Evolutionary conservation across 495 filamentous ascomycete genomes (phyloP).

Genomic region (Endocarpon pusillum): DNA sequence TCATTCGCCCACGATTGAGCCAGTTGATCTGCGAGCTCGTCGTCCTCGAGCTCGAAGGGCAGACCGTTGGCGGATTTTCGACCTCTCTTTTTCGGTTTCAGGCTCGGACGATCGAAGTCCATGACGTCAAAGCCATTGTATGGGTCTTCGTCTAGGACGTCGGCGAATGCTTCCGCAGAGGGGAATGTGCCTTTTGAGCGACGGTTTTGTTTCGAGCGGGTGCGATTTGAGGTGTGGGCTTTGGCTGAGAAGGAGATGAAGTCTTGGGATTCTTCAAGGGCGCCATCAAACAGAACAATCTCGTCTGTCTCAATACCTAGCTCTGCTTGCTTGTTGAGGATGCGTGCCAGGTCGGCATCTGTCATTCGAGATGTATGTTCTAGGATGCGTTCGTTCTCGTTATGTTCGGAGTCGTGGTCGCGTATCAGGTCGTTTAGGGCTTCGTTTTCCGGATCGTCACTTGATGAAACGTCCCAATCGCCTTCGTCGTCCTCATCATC

Average conservation of each 20-base stretch:
- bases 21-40: conserved; percentile 50
- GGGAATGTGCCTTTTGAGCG: conserved; percentile 23
- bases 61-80: conserved; percentile 22
- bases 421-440: conserved; percentile 21
- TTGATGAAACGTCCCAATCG: conserved; percentile 3
- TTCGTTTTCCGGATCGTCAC: conserved; percentile 1
- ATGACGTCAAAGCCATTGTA: conserved; percentile 71
- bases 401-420: conserved; percentile 19
- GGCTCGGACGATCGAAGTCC: conserved; percentile 54
- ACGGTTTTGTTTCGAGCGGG: not conserved
- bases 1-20: conserved; percentile 54
- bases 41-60: conserved; percentile 47
- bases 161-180: conserved; percentile 44
- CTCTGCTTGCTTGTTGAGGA: conserved; percentile 50
- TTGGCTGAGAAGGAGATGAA: not conserved
- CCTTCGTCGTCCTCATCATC: conserved; percentile 10
- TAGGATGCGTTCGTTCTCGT: conserved; percentile 13
- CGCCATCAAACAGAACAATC: conserved; percentile 35
- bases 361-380: conserved; percentile 18
- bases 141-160: conserved; percentile 39
- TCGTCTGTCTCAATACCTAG: conserved; percentile 41
- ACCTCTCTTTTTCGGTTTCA: conserved; percentile 38
- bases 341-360: conserved; percentile 41
- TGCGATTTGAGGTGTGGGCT: not conserved
- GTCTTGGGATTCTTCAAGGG: conserved; percentile 2